phyloP scores from a whole-genome alignment of 768 basidiomycete species.

The Galerina marginata region DNA sequence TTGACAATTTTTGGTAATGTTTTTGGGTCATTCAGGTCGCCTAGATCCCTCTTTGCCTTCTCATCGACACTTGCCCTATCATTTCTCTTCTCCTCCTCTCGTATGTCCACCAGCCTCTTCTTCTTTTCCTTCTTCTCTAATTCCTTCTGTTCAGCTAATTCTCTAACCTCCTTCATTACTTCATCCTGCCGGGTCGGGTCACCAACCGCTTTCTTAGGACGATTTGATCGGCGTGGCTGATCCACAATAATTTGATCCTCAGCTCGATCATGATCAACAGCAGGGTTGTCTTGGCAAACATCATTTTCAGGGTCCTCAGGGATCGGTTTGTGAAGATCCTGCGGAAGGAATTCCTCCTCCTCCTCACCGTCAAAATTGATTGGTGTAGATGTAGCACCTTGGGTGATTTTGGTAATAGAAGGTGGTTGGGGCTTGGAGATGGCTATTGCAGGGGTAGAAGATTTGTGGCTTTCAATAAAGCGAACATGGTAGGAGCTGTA shows the following conservation, averaged over 20 bases:
- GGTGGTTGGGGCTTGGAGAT: background rate
- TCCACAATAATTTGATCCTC: background rate
- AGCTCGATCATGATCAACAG: background rate
- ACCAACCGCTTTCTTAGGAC: background rate
- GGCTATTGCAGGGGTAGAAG: background rate
- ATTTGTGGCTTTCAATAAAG: background rate
- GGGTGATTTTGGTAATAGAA: background rate
- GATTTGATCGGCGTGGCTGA: background rate
- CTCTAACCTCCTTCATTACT: background rate
- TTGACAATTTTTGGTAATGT: background rate
- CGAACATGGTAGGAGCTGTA: constrained; percentile 21
- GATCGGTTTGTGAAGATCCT: background rate
- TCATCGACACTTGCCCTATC: background rate
- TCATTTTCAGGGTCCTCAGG: background rate
- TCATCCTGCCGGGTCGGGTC: background rate
- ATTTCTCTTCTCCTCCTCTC: constrained; percentile 2
- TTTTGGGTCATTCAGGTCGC: background rate
- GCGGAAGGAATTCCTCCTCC: background rate
- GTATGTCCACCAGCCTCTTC: background rate
- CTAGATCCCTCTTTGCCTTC: background rate
- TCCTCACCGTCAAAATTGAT: background rate
- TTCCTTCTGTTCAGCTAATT: background rate
- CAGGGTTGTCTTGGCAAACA: background rate
- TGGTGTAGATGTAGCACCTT: background rate
- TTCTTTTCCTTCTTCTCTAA: background rate